phyloP scores from a whole-genome alignment of 2,329 filamentous ascomycete species.

The Phyllachora maydis region DNA sequence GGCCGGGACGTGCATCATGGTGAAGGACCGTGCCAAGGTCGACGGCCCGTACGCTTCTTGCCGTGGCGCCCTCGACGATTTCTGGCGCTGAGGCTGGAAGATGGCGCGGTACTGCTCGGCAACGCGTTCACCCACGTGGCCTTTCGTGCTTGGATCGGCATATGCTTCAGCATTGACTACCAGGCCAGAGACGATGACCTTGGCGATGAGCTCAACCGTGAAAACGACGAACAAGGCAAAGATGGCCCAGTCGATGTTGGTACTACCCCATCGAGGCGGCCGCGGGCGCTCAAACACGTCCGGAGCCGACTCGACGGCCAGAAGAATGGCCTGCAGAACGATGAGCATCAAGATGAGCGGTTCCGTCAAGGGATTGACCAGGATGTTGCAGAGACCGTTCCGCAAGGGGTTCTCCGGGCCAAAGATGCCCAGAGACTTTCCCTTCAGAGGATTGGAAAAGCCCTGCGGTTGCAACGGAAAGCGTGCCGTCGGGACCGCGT shows the following conservation, averaged over 20 bases:
- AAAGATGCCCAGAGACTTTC: constrained; percentile 72
- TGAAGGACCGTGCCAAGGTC: constrained; percentile 59
- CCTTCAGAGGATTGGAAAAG: constrained; percentile 54
- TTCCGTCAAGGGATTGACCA: constrained; percentile 76
- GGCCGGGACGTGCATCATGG: constrained; percentile 45
- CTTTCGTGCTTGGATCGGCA: constrained; percentile 66
- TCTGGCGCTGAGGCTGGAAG: constrained; percentile 63
- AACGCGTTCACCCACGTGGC: constrained; percentile 54
- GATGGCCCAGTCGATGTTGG: constrained; percentile 58
- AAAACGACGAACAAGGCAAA: constrained; percentile 75
- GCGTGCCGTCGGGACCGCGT: constrained; percentile 10
- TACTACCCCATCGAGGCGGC: constrained; percentile 42
- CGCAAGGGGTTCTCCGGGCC: constrained; percentile 57
- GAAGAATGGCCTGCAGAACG: constrained; percentile 67
- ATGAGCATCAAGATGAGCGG: constrained; percentile 76
- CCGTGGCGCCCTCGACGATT: constrained; percentile 37
- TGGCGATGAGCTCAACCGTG: constrained; percentile 63
- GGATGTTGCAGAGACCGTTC: constrained; percentile 54
- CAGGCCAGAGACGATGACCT: constrained; percentile 84
- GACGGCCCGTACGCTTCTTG: constrained; percentile 27
- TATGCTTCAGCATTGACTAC: constrained; percentile 81
- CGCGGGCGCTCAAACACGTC: constrained; percentile 47
- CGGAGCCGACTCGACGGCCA: constrained; percentile 62
- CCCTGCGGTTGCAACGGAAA: no score
- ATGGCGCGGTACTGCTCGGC: constrained; percentile 56